Base-by-base conservation (phyloP, 1,139 yeast genomes). In the Zhuliangozyma parablackwelliae region DNA sequence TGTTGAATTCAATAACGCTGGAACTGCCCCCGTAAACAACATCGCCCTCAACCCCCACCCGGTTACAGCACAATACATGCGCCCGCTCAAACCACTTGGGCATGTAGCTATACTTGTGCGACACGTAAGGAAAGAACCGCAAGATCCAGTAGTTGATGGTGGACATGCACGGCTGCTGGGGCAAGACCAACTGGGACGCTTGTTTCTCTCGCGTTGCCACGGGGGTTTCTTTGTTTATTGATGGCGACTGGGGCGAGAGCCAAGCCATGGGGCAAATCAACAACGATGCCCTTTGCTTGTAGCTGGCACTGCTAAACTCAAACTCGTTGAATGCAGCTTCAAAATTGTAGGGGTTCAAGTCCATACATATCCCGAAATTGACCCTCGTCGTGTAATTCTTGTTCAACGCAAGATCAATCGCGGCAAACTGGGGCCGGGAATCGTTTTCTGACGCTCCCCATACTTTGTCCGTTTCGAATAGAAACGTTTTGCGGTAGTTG, bases 361-460 rank as follows among this genome's bases (percentile, higher is more conserved):
- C 97, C 97, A 89, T 90, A 56, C 97, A 90, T n/a, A 90, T 88
- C 0, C 96, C 97, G 40, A 89, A 69, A 31, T 80, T 74, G 1
- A 83, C 63, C 10, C 57, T 58, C 29, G 75, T 41, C 29, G 40
- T 30, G 3, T 39, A 38, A 5, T 33, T 24, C 23, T 36, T 40
- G 7, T 16, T 12, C 6, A 73, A 50, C 2, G 56, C 51, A 31
- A 76, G 47, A 23, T 66, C 61, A 31, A 74, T 66, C 1, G 66
- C 53, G 30, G 61, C 56, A 47, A 82, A 82, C 1, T 73, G 75
- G 28, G 48, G 49, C 3, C 54, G 61, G 0, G 86, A 83, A 7
- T 21, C 23, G 33, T 84, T 82, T 53, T 87, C 95, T 2, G 56
- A 49, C 41, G 90, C 82, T 0, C 94, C 96, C 92, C 95, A 89